Evolutionary conservation across 495 filamentous ascomycete species (phyloP).

Genomic region (Xylona heveae): DNA sequence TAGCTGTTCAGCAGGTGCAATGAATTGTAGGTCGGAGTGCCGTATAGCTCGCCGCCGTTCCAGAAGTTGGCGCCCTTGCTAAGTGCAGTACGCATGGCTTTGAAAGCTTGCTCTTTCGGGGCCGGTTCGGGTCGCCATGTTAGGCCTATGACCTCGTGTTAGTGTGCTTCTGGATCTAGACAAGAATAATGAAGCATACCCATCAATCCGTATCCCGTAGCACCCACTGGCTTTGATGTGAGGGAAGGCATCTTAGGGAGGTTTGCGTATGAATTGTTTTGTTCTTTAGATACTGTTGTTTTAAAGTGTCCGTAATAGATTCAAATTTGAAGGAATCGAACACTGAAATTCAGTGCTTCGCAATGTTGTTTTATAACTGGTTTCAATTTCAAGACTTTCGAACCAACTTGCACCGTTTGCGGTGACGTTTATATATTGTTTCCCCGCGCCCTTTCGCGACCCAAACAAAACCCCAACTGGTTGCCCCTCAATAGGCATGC

Average conservation of each 20-base stretch:
- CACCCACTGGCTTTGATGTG: conserved; percentile 20
- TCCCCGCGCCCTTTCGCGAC: no score
- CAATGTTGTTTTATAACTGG: no score
- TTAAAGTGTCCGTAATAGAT: no score
- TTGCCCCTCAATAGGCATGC: no score
- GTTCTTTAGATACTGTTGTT: no score
- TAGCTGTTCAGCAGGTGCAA: conserved; percentile 35
- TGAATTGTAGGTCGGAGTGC: conserved; percentile 15
- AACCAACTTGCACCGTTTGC: no score
- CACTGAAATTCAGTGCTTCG: no score
- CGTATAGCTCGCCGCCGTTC: conserved; percentile 17
- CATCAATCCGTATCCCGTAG: conserved; percentile 27
- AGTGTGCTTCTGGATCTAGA: not conserved
- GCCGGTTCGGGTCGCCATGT: conserved; percentile 9
- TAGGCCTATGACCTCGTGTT: conserved; percentile 1
- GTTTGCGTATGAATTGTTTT: conserved; percentile 9
- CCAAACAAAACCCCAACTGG: no score
- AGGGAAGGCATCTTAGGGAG: conserved; percentile 7
- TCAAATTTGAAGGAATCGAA: no score
- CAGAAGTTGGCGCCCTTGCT: conserved; percentile 13
- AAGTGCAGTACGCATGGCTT: conserved; percentile 13
- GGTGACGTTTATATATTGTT: no score
- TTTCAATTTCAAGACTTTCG: no score
- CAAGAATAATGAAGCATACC: not conserved
- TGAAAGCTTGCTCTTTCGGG: conserved; percentile 12